A percentile compares a stretch with the other conserved stretches of the same genome.
Evolutionary conservation across 2,329 filamentous ascomycete species (phyloP).

Genomic region (Penicillium sclerotiorum): DNA sequence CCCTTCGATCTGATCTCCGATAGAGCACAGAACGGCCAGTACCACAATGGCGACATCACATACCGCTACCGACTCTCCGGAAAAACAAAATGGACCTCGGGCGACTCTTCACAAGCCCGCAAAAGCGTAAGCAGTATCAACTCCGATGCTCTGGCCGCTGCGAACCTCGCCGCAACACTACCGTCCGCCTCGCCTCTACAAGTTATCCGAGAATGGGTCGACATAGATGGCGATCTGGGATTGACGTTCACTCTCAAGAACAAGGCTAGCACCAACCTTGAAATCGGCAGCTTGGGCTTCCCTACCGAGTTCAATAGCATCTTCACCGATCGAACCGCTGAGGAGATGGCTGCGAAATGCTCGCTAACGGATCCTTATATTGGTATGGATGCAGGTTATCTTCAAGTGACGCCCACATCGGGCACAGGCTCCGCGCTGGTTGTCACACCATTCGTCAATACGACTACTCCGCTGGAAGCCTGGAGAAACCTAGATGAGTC

Average conservation of each 20-base stretch:
- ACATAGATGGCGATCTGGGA: conserved; percentile 52
- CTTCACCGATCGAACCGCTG: conserved; percentile 55
- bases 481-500: conserved; percentile 57
- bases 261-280: conserved; percentile 42
- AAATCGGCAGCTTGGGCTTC: conserved; percentile 61
- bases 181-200: conserved; percentile 41
- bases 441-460: conserved; percentile 55
- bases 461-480: conserved; percentile 53
- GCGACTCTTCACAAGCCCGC: conserved; percentile 51
- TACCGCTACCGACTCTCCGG: conserved; percentile 55
- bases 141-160: conserved; percentile 39
- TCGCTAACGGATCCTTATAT: conserved; percentile 63
- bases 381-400: conserved; percentile 61
- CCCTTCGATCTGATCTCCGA: conserved; percentile 54
- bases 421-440: conserved; percentile 58
- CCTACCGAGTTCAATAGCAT: conserved; percentile 66
- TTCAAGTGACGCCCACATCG: conserved; percentile 56
- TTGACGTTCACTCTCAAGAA: conserved; percentile 58
- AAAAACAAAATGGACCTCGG: conserved; percentile 47
- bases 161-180: conserved; percentile 49
- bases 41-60: conserved; percentile 63
- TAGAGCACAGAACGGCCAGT: conserved; percentile 56
- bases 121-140: conserved; percentile 38
- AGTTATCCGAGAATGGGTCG: conserved; percentile 57
- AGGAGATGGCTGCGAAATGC: conserved; percentile 55